A percentile compares a stretch with the other conserved stretches of the same genome.
Evolutionary conservation across 129 eudicot genomes (phyloP).

Genomic region (Flaveria brownii): DNA sequence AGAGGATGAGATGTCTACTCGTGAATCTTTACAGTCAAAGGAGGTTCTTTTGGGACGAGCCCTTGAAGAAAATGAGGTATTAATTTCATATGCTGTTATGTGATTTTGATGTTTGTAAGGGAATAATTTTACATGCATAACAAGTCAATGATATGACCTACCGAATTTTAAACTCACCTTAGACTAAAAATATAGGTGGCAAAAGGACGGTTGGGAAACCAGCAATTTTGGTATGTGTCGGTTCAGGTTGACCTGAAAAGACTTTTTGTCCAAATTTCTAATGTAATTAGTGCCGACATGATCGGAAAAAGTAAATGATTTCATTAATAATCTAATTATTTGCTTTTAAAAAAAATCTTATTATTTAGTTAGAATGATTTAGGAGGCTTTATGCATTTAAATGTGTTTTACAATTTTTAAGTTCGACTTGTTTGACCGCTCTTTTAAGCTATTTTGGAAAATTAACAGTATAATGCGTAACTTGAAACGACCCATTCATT

Average conservation of each 20-base stretch:
- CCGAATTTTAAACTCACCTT: neutral
- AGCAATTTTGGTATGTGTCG: neutral
- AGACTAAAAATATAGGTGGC: neutral
- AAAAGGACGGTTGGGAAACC: neutral
- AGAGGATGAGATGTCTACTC: constrained; percentile 66
- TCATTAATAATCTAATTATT: neutral
- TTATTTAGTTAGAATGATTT: neutral
- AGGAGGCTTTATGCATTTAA: neutral
- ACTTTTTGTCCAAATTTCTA: neutral
- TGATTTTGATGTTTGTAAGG: neutral
- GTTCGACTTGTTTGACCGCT: neutral
- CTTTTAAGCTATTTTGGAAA: neutral
- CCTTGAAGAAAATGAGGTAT: constrained; percentile 81
- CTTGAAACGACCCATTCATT: neutral
- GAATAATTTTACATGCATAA: neutral
- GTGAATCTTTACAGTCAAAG: constrained; percentile 90
- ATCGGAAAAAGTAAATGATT: neutral
- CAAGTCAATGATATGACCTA: neutral
- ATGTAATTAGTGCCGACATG: neutral
- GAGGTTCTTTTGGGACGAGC: constrained; percentile 90
- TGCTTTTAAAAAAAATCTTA: too few relatives aligned
- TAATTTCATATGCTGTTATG: neutral
- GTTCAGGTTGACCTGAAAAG: neutral
- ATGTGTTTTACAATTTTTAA: neutral
- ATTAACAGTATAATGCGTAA: neutral